Base-by-base conservation (phyloP, 176 grass and related monocot genomes). In the Oryza coarctata region DNA sequence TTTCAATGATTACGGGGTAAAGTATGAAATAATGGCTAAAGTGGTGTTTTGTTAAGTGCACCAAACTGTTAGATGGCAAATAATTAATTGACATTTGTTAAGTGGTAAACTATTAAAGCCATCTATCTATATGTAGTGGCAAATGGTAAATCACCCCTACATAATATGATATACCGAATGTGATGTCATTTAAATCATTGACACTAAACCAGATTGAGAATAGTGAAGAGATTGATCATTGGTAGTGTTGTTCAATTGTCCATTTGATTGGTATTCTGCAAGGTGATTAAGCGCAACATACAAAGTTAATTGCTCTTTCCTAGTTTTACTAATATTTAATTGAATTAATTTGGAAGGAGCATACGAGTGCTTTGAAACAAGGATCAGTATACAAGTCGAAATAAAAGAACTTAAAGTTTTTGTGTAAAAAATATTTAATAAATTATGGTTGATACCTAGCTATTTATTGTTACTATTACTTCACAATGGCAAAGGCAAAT, bases 391-490 rank as follows among this genome's bases (percentile, higher is more conserved):
- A 66, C 31, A 66, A 39, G 43, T 75, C 63, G 39, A 3, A 61
- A 3, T 44, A 20, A 20, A 75, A 29, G 6, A 75, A 81, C 36
- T 26, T 63, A 78, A 71, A 47, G 2, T 44, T 77, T 30, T 50
- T 73, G 34, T 50, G 3, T 7, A 50, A 30, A 41, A 64, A 49
- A 55, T 55, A 1, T 65, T 72, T 27, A 12, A 35, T 10, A 72
- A 63, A 38, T 58, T 85, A 78, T 44, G 44, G 14, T 47, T 72
- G 11, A 36, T 29, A 85, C 36, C 38, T 72, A 30, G 33, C 74
- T 41, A 40, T 77, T 77, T 63, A 14, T 73, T 28, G 10, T 80
- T 34, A 32, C 55, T 67, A 23, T 67, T 71, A 60, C 18, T 77
- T 61, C 9, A 40, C 33, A 77, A 77, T 11, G 18, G 40, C 63